Conservation (phyloP, 257 asterid genomes). For the Thymus mandschuricus region DNA sequence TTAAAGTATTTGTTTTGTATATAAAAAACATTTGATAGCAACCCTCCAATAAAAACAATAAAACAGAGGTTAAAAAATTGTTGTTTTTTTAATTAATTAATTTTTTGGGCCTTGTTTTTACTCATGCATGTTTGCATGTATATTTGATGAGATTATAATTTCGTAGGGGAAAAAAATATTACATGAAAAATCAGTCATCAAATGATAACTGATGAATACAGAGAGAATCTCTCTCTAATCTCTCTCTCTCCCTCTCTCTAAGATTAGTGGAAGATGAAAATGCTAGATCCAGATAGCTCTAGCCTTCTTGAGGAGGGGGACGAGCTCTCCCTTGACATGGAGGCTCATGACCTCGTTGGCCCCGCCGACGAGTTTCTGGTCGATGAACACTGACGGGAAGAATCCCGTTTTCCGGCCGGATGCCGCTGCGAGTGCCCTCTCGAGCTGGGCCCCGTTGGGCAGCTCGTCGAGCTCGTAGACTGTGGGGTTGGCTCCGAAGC, state of each 20-base stretch:
- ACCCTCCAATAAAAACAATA: not conserved
- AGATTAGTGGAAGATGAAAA: not conserved
- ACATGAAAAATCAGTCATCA: conserved; percentile 33
- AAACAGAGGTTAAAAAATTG: not conserved
- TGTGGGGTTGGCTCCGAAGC: conserved; percentile 69
- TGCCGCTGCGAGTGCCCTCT: conserved; percentile 45
- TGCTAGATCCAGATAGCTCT: conserved; percentile 72
- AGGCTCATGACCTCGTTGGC: conserved; percentile 79
- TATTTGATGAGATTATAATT: conserved; percentile 9
- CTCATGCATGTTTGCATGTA: not conserved
- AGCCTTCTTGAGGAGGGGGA: conserved; percentile 74
- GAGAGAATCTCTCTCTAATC: not conserved
- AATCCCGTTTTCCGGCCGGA: conserved; percentile 37
- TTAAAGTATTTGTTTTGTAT: not conserved
- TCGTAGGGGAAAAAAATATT: conserved; percentile 13
- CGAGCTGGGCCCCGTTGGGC: conserved; percentile 63
- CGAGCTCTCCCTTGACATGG: conserved; percentile 65
- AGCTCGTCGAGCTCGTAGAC: conserved; percentile 69
- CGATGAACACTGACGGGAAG: conserved; percentile 73
- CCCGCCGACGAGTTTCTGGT: conserved; percentile 66
- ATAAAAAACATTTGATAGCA: not conserved
- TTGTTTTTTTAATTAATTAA: not conserved
- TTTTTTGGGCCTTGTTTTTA: not conserved
- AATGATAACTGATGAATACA: conserved; percentile 19
- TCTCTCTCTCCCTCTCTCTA: not conserved